Conservation (phyloP, 495 filamentous ascomycete species). For the Niebla homalea region DNA sequence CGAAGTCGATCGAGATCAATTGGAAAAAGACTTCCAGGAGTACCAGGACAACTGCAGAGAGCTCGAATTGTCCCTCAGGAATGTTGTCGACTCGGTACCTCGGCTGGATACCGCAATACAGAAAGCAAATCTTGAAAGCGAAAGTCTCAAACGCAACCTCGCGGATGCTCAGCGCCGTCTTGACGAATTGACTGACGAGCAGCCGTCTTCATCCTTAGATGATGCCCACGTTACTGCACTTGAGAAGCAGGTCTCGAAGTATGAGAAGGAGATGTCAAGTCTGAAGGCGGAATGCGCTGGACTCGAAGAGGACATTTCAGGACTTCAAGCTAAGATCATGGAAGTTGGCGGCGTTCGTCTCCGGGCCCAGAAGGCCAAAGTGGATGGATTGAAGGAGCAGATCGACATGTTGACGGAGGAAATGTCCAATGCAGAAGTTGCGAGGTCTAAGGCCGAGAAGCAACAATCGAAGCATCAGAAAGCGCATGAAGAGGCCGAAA, state of each 20-base stretch:
- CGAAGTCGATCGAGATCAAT: constrained; percentile 69
- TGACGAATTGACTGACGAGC: constrained; percentile 65
- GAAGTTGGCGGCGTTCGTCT: constrained; percentile 89
- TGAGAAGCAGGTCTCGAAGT: constrained; percentile 59
- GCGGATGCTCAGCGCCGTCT: constrained; percentile 71
- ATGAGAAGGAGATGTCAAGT: constrained; percentile 67
- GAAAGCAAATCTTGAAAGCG: constrained; percentile 79
- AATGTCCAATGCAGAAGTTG: constrained; percentile 71
- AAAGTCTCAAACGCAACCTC: constrained; percentile 72
- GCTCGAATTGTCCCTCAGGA: constrained; percentile 56
- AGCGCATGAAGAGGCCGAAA: constrained; percentile 55
- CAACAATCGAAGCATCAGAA: constrained; percentile 77
- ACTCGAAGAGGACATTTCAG: constrained; percentile 83
- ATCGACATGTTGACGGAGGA: constrained; percentile 68
- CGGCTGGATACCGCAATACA: constrained; percentile 79
- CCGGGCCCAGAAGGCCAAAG: constrained; percentile 77
- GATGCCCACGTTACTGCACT: constrained; percentile 52
- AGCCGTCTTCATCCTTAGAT: constrained; percentile 67
- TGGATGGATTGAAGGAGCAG: constrained; percentile 83
- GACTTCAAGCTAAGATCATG: constrained; percentile 92
- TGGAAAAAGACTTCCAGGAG: constrained; percentile 65
- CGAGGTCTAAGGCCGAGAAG: constrained; percentile 83
- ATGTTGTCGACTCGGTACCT: constrained; percentile 70
- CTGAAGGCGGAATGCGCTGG: constrained; percentile 68
- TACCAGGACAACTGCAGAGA: constrained; percentile 70